phyloP scores from a whole-genome alignment of 345 rosid species.

The Lagerstroemia speciosa region DNA sequence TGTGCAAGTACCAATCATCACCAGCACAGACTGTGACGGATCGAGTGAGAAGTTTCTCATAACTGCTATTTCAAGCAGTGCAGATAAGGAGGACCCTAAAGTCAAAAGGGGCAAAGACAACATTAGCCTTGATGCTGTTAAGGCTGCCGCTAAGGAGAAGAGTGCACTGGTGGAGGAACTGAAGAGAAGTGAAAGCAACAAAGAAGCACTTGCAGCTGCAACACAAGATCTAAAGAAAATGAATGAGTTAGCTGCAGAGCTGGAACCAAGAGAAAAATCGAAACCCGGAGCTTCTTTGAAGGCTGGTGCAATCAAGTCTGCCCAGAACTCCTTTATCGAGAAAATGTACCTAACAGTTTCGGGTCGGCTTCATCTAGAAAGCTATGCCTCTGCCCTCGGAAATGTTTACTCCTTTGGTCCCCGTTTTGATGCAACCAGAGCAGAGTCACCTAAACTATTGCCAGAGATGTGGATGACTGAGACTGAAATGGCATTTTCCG shows the following conservation, averaged over 20 bases:
- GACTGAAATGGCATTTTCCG: slow-evolving; percentile 70
- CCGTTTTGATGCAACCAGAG: slow-evolving; percentile 55
- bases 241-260: slow-evolving; percentile 51
- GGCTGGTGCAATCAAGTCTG: slow-evolving; percentile 24
- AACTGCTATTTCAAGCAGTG: slow-evolving; percentile 32
- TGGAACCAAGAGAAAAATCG: slow-evolving; percentile 47
- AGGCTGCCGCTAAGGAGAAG: slow-evolving; percentile 63
- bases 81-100: slow-evolving; percentile 26
- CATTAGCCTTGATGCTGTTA: slow-evolving; percentile 39
- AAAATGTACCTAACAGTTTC: slow-evolving; percentile 53
- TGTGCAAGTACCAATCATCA: slow-evolving; percentile 75
- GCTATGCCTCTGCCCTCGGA: slow-evolving; percentile 87
- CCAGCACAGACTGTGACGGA: slow-evolving; percentile 54
- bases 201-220: slow-evolving; percentile 63
- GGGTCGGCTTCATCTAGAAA: slow-evolving; percentile 78
- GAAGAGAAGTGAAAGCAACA: slow-evolving; percentile 71
- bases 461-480: slow-evolving; percentile 88
- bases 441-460: slow-evolving; percentile 33
- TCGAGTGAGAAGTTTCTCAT: slow-evolving; percentile 52
- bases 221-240: slow-evolving; percentile 60
- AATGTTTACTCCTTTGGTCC: slow-evolving; percentile 86
- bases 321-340: slow-evolving; percentile 52
- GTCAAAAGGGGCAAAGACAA: slow-evolving; percentile 21
- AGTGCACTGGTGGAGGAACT: slow-evolving; percentile 53
- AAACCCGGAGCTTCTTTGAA: slow-evolving; percentile 22